These are phyloP conservation scores for Coprinopsis cinerea DNA, from an alignment of 768 basidiomycete species.

Conservation along the genomic window DNA sequence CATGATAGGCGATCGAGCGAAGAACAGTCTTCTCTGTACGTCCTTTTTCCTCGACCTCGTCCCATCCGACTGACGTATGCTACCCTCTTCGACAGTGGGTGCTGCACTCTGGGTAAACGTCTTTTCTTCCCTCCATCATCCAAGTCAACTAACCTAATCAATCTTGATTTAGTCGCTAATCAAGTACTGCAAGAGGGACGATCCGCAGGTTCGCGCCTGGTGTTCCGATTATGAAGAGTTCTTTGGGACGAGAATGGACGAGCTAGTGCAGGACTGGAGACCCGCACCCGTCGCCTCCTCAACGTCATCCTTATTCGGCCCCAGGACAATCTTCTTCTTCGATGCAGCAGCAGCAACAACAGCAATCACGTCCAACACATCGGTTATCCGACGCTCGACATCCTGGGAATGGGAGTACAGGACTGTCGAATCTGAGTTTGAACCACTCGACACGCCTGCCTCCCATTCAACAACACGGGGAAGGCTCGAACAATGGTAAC, in stretches of 20 bases:
- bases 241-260: slow-evolving; percentile 57
- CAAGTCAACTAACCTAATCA: slow-evolving; percentile 5
- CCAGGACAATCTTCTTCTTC: slow-evolving; percentile 12
- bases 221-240: slow-evolving; percentile 57
- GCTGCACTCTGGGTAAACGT: slow-evolving; percentile 55
- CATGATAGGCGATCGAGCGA: slow-evolving; percentile 44
- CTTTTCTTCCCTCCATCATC: slow-evolving; percentile 7
- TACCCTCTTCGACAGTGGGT: slow-evolving; percentile 41
- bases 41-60: slow-evolving; percentile 10
- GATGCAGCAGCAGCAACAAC: slow-evolving; percentile 15
- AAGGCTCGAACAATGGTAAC: slow-evolving; percentile 17
- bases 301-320: slow-evolving; percentile 23
- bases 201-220: slow-evolving; percentile 51
- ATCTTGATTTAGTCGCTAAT: slow-evolving; percentile 46
- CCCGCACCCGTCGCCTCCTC: slow-evolving; percentile 31
- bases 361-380: slow-evolving; percentile 20
- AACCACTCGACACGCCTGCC: slow-evolving; percentile 16
- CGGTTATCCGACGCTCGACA: slow-evolving; percentile 29
- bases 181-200: slow-evolving; percentile 57
- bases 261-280: slow-evolving; percentile 37
- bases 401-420: slow-evolving; percentile 10
- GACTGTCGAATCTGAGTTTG: too few relatives aligned
- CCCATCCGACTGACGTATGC: slow-evolving; percentile 9
- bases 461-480: slow-evolving; percentile 26
- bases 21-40: slow-evolving; percentile 41